A percentile compares a stretch with the other conserved stretches of the same genome.
Evolutionary conservation across 768 basidiomycete species (phyloP).

Genomic region (Ramaria sp.): DNA sequence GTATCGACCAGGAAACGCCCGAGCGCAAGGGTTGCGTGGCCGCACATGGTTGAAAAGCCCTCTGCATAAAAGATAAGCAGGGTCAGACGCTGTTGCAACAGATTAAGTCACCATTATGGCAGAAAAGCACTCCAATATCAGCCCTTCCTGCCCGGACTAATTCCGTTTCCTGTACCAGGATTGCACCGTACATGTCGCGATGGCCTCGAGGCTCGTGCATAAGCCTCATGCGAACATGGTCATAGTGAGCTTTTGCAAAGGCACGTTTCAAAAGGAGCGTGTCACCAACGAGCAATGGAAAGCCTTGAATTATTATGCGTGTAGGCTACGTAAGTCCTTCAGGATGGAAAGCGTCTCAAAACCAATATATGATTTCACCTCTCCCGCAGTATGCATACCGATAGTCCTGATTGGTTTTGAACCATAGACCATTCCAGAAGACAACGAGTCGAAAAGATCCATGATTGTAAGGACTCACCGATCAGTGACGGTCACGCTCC

Average conservation of each 20-base stretch:
- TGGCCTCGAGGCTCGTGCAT: constrained; percentile 31
- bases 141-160: constrained; percentile 22
- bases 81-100: background rate
- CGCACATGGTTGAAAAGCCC: constrained; percentile 34
- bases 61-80: constrained; percentile 15
- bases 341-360: too few relatives aligned
- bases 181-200: constrained; percentile 30
- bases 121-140: constrained; percentile 32
- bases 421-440: too few relatives aligned
- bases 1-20: constrained; percentile 31
- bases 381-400: too few relatives aligned
- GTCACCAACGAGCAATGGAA: constrained; percentile 21
- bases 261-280: constrained; percentile 26
- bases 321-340: constrained; percentile 20
- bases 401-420: too few relatives aligned
- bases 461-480: too few relatives aligned
- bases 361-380: too few relatives aligned
- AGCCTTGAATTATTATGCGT: constrained; percentile 26
- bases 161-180: constrained; percentile 27
- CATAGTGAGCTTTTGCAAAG: constrained; percentile 21
- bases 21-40: constrained; percentile 30
- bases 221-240: constrained; percentile 20
- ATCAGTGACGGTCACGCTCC: too few relatives aligned
- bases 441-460: too few relatives aligned
- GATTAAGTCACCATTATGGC: constrained; percentile 25